Evolutionary conservation across 1,284 basidiomycete species (phyloP).

Genomic region (Boletus nobilissimus): DNA sequence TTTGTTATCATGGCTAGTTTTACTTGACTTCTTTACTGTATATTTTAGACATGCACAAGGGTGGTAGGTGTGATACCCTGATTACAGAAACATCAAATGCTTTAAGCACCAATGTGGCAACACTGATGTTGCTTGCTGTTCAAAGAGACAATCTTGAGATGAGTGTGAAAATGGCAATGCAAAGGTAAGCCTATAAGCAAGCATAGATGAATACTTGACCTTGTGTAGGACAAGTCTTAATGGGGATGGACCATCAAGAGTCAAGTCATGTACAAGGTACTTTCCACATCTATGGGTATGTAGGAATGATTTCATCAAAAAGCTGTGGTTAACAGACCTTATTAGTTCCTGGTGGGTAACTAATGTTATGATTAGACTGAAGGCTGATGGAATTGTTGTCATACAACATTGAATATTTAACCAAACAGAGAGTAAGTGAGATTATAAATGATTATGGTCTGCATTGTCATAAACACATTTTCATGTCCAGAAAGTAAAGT

Average conservation of each 20-base stretch:
- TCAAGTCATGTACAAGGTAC: not conserved
- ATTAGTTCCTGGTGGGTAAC: not conserved
- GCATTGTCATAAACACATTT: too few species aligned
- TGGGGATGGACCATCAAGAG: not conserved
- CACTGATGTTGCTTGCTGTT: not conserved
- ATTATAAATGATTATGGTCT: too few species aligned
- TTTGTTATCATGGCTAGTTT: too few species aligned
- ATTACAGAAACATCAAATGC: not conserved
- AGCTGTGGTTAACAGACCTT: not conserved
- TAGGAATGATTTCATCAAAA: too few species aligned
- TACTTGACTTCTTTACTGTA: not conserved
- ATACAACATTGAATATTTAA: too few species aligned
- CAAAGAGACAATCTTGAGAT: not conserved
- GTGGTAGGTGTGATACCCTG: not conserved
- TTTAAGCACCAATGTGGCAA: not conserved
- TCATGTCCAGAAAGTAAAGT: not conserved
- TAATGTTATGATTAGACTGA: too few species aligned
- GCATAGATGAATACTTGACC: not conserved
- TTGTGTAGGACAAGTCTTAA: not conserved
- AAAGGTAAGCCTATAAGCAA: not conserved
- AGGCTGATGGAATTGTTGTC: not conserved
- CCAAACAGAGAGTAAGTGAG: too few species aligned
- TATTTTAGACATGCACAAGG: not conserved
- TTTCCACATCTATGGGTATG: conserved; percentile 1
- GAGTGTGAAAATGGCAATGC: not conserved